Conservation (phyloP, 768 basidiomycete species). For the Mycena galericulata region DNA sequence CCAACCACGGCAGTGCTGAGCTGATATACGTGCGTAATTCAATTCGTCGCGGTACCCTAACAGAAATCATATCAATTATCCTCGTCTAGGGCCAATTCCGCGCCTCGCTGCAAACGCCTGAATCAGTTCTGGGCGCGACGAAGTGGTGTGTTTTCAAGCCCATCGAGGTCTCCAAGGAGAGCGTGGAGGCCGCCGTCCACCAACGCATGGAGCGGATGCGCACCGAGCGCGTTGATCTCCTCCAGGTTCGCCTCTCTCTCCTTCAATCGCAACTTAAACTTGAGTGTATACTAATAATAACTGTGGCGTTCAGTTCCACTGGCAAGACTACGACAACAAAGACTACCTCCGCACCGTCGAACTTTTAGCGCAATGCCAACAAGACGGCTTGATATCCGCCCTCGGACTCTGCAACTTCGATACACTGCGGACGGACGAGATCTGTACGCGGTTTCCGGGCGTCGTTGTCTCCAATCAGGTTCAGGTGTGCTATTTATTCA, state of each 20-base stretch:
- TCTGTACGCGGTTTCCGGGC: constrained; percentile 78
- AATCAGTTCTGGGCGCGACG: constrained; percentile 75
- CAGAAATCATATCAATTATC: no score
- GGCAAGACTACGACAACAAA: constrained; percentile 74
- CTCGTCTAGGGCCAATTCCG: constrained; percentile 80
- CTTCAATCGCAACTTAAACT: background rate
- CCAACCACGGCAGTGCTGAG: constrained; percentile 57
- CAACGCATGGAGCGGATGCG: constrained; percentile 81
- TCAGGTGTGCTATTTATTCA: no score
- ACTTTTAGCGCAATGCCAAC: constrained; percentile 69
- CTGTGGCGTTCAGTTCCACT: constrained; percentile 91
- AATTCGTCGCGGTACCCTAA: constrained; percentile 23
- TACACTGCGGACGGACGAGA: constrained; percentile 78
- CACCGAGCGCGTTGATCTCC: constrained; percentile 68
- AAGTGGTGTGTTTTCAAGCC: constrained; percentile 88
- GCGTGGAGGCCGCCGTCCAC: constrained; percentile 72
- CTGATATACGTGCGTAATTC: constrained; percentile 78
- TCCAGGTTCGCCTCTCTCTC: constrained; percentile 64
- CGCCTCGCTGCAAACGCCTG: constrained; percentile 53
- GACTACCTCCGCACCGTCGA: constrained; percentile 58
- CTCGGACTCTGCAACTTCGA: constrained; percentile 90
- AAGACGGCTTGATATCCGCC: constrained; percentile 68
- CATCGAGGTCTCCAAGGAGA: constrained; percentile 59
- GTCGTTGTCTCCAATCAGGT: constrained; percentile 87
- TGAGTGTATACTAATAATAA: no score